A percentile compares a stretch with the other conserved stretches of the same genome.
These are phyloP conservation scores for Aspergillus affinis DNA, from an alignment of 495 filamentous ascomycete genomes.

Conservation along the genomic window DNA sequence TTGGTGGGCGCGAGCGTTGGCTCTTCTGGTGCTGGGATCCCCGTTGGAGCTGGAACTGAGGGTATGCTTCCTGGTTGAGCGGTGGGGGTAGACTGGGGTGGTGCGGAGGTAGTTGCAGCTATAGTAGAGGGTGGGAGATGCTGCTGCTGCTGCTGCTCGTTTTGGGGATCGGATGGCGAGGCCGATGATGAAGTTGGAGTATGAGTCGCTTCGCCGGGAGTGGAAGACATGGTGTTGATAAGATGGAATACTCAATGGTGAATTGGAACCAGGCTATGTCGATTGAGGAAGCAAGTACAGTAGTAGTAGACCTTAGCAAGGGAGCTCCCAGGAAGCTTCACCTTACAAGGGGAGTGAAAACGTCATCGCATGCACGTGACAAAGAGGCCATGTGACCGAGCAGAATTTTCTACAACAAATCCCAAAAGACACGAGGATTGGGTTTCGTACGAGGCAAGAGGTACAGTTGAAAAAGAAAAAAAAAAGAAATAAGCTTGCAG, in stretches of 20 bases:
- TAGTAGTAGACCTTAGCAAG: background rate
- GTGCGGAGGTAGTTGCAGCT: slow-evolving; percentile 14
- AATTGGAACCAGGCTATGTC: background rate
- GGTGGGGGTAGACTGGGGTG: slow-evolving; percentile 30
- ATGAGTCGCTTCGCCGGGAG: slow-evolving; percentile 11
- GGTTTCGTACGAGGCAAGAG: slow-evolving; percentile 19
- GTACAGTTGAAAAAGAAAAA: slow-evolving; percentile 39
- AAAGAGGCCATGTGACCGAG: background rate
- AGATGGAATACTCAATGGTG: background rate
- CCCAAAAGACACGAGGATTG: slow-evolving; percentile 3
- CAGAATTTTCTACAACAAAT: slow-evolving; percentile 3
- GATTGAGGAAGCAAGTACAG: background rate
- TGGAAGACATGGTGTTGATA: slow-evolving; percentile 1
- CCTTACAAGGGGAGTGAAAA: background rate
- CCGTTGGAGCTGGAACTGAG: slow-evolving; percentile 25
- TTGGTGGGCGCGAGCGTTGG: background rate
- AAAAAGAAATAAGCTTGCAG: slow-evolving; percentile 51
- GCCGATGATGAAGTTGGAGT: slow-evolving; percentile 35
- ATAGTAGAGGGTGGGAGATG: background rate
- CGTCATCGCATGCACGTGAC: slow-evolving; percentile 1
- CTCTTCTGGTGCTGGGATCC: slow-evolving; percentile 9
- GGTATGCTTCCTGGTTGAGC: slow-evolving; percentile 43
- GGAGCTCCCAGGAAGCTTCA: background rate
- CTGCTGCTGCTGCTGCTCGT: background rate
- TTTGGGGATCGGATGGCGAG: background rate